Base-by-base conservation (phyloP, 2,329 filamentous ascomycete genomes). In the Cladosporium sp. region DNA sequence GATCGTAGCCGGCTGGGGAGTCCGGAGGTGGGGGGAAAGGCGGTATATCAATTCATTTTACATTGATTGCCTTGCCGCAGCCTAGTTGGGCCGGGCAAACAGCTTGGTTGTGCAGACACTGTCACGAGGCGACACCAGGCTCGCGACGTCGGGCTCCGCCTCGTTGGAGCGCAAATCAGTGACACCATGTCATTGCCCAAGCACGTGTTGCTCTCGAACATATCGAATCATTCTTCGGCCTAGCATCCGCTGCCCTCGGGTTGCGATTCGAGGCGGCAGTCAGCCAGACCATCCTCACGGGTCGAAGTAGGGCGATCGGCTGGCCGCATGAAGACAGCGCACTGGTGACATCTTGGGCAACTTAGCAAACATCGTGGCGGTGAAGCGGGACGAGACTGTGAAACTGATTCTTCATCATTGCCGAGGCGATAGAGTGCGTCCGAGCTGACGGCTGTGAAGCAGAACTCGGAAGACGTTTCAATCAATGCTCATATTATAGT, bases 41-140 rank as follows among this genome's bases (percentile, higher is more conserved):
- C 35, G n/a, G n/a, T 42, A 22, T 42, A 22, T 16, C 14, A 41
- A 9, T 6, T 2, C 14, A 10, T 2, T 16, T 2, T 10, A 3
- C 16, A 14, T 4, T 13, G 40, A 16, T 50, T 50, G 40, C 48
- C 40, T 50, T 38, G 48, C 43, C 2, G 13, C 10, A 50, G 16
- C 13, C 31, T 18, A 14, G 35, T 13, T 7, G 48, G 32, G 13
- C 11, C n/a, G 31, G 32, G 31, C 48, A 50, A 50, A 50, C 48
- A 50, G 14, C 9, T 14, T 11, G 11, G 32, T 43, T 16, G 48
- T n/a, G 40, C 40, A 43, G 16, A 16, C 19, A 13, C 32, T 22
- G 9, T 50, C 48, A 50, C 48, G 16, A 50, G 48, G 48, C 10
- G 18, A 7, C 48, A 50, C 48, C 18, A 32, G 13, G 31, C 33